Evolutionary conservation across 2,329 filamentous ascomycete species (phyloP), one percentile per base, ranked within the genome.

Genomic region (Chaetomium strumarium): DNA sequence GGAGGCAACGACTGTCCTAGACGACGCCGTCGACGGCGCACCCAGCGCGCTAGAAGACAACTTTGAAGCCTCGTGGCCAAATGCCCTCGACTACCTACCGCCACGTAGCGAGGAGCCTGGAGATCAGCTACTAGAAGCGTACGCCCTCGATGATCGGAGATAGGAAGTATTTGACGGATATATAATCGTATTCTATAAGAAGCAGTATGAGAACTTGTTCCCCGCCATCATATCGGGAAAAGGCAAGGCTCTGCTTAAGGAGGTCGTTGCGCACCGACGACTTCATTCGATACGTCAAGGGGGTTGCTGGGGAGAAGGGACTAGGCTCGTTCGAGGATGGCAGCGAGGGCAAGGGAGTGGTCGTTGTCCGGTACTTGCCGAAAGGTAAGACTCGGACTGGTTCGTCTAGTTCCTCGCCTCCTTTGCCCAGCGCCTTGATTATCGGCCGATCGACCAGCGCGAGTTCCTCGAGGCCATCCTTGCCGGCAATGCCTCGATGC

Each of bases 391-490:
- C 37, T 63, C 75, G 49, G 73, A 79, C 10, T 95, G 88, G 89
- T 88, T 81, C 55, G 75, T 78, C 14, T 72, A 82, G 2, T 84
- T 95, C 60, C 78, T 85, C 58, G 84, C 77, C 5, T 72, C 83
- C 8, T 80, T 95, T 14, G 87, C 90, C 2, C 67, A 85, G 17
- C 75, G 81, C 41, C 77, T 95, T 12, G 85, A 90, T 55, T 90
- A 95, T 66, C 82, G 90, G 4, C 84, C 90, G 2, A 85, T 96
- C 49, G 84, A 92, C 60, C 90, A 96, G 64, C 90, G 86, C 52
- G 91, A 96, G 62, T 95, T 99, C 57, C 76, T 99, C 2, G 90
- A 96, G 67, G 88, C 88, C 1, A 93, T 99, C 42, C 71, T 97
- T 29, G 83, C 76, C n/a, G 86, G 86, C 46, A 85, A 97, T 69